phyloP scores from a whole-genome alignment of 306 rosid species.

The Morella rubra region DNA sequence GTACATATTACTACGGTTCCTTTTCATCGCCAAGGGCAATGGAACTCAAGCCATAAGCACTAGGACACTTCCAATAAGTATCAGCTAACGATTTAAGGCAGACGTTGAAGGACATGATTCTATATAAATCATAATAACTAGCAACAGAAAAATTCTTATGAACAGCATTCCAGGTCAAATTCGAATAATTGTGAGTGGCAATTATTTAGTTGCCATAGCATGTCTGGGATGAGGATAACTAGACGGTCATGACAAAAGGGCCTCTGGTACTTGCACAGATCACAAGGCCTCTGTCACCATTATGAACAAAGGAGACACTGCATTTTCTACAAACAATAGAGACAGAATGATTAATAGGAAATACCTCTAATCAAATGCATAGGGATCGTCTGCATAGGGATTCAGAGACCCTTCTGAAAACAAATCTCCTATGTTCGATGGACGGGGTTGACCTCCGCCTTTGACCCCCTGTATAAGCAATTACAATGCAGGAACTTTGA shows the following conservation, averaged over 20 bases:
- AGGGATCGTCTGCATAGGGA: slow-evolving; percentile 97
- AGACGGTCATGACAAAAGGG: neutral
- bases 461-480: slow-evolving; percentile 49
- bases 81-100: neutral
- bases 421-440: slow-evolving; percentile 85
- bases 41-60: neutral
- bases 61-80: neutral
- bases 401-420: slow-evolving; percentile 96
- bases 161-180: neutral
- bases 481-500: neutral
- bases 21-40: neutral
- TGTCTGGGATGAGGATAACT: neutral
- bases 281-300: too few species aligned
- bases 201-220: too few species aligned
- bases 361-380: slow-evolving; percentile 93
- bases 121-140: neutral
- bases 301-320: slow-evolving; percentile 7
- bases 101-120: neutral
- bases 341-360: slow-evolving; percentile 20
- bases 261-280: neutral
- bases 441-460: slow-evolving; percentile 49
- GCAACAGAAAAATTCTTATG: neutral
- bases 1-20: neutral
- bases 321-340: slow-evolving; percentile 3
- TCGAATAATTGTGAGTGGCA: neutral